Evolutionary conservation across 1,284 basidiomycete species (phyloP).

Genomic region (Boletellus deceptivus): DNA sequence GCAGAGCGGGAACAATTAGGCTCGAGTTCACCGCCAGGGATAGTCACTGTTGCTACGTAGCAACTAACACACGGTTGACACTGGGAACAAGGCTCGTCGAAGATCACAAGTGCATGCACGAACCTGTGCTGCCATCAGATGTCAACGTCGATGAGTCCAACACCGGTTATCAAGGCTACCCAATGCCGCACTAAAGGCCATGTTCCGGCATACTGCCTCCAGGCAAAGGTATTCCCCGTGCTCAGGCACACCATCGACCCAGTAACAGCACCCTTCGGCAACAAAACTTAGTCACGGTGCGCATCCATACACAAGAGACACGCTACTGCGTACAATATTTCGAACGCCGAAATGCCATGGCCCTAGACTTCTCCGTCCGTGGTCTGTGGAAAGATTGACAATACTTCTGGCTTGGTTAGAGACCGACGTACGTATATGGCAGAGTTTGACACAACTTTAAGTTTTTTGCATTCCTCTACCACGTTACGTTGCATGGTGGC

Average conservation of each 20-base stretch:
- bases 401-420: neutral
- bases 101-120: neutral
- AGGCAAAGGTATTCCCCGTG: neutral
- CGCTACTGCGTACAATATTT: neutral
- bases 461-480: constrained; percentile 61
- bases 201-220: neutral
- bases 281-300: neutral
- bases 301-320: neutral
- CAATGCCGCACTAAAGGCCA: neutral
- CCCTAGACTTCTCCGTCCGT: constrained; percentile 22
- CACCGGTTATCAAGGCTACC: neutral
- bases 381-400: constrained; percentile 13
- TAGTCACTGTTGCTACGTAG: neutral
- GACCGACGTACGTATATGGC: constrained; percentile 24
- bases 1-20: no score
- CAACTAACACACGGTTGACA: neutral
- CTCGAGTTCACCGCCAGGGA: neutral
- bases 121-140: neutral
- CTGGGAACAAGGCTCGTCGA: neutral
- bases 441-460: constrained; percentile 47
- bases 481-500: constrained; percentile 52
- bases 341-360: neutral
- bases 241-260: neutral
- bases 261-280: neutral
- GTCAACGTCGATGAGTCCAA: neutral